Percentiles rank a stretch among this genome's conserved stretches.
Evolutionary conservation across 1,284 basidiomycete species (phyloP).

Genomic region (Cryptococcus neoformans): DNA sequence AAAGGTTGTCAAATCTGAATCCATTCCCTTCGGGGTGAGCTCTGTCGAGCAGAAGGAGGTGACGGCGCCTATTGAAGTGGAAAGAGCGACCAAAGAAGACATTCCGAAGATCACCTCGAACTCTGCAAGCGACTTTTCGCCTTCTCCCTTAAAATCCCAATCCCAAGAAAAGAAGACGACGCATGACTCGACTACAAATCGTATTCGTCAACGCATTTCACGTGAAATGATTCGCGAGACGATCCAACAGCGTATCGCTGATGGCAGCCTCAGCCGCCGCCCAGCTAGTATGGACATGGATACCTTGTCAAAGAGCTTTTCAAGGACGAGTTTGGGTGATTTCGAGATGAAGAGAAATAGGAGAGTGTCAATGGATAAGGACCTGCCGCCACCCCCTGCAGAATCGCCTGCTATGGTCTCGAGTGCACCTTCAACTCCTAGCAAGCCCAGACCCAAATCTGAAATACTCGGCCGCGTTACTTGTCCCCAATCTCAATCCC

Average conservation of each 20-base stretch:
- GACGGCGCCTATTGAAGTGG: no score
- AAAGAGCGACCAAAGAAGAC: no score
- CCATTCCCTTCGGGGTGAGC: neutral
- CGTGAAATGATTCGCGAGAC: slow-evolving; percentile 47
- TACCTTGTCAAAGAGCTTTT: neutral
- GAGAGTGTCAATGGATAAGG: slow-evolving; percentile 12
- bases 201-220: slow-evolving; percentile 47
- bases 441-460: slow-evolving; percentile 5
- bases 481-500: neutral
- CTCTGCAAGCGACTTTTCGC: slow-evolving; percentile 1
- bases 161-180: slow-evolving; percentile 3
- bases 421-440: neutral
- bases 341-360: neutral
- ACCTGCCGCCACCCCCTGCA: slow-evolving; percentile 12
- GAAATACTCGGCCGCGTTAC: neutral
- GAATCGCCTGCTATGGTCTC: slow-evolving; percentile 3
- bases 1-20: slow-evolving; percentile 3
- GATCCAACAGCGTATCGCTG: slow-evolving; percentile 42
- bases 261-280: slow-evolving; percentile 28
- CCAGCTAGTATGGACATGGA: slow-evolving; percentile 11
- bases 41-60: neutral
- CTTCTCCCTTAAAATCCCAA: neutral
- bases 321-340: neutral
- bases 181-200: slow-evolving; percentile 27
- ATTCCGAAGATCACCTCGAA: neutral